phyloP scores from a whole-genome alignment of 2,329 filamentous ascomycete genomes.

The Tolypocladium ovalisporum region DNA sequence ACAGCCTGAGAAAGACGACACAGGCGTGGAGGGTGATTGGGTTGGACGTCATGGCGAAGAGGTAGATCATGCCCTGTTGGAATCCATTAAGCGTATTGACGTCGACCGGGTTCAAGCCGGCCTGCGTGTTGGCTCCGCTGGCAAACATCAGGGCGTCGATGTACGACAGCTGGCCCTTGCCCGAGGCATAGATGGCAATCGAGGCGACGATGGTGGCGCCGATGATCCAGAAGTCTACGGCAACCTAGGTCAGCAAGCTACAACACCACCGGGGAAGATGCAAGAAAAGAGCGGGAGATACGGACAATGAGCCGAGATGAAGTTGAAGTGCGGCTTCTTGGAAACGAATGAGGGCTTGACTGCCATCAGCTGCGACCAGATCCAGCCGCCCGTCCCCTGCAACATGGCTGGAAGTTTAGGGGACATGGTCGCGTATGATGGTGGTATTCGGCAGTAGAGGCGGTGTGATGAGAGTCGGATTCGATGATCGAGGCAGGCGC shows the following conservation, averaged over 20 bases:
- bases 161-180: slow-evolving; percentile 53
- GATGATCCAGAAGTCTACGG: slow-evolving; percentile 68
- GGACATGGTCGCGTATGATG: background rate
- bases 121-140: slow-evolving; percentile 81
- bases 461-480: background rate
- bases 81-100: slow-evolving; percentile 58
- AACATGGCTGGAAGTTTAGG: slow-evolving; percentile 15
- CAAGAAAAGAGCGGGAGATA: slow-evolving; percentile 8
- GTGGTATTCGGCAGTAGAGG: slow-evolving; percentile 1
- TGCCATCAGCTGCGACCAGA: slow-evolving; percentile 33
- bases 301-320: slow-evolving; percentile 71
- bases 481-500: background rate
- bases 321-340: slow-evolving; percentile 62
- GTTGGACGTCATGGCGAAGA: slow-evolving; percentile 63
- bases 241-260: slow-evolving; percentile 8
- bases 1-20: slow-evolving; percentile 85
- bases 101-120: slow-evolving; percentile 75
- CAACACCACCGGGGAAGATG: background rate
- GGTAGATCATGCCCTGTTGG: slow-evolving; percentile 62
- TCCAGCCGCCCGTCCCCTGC: slow-evolving; percentile 17
- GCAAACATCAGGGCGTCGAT: slow-evolving; percentile 85
- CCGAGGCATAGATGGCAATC: slow-evolving; percentile 58
- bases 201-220: slow-evolving; percentile 62
- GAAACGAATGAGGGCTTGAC: slow-evolving; percentile 47
- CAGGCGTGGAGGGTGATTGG: slow-evolving; percentile 76